phyloP scores from a whole-genome alignment of 2,329 filamentous ascomycete genomes.

The Sarocladium oryzae region DNA sequence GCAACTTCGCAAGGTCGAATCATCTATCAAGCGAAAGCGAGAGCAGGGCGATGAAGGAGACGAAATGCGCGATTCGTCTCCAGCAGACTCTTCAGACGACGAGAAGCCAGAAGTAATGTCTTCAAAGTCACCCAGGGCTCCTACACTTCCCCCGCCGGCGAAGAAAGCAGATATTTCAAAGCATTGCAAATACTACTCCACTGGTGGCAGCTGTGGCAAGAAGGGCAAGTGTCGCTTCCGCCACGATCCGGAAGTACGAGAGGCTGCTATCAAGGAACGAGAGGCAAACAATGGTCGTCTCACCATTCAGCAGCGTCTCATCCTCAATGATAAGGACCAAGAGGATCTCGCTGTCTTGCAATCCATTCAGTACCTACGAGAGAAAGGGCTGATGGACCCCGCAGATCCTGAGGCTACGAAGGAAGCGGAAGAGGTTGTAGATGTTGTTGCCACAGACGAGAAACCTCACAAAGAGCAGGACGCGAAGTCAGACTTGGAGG shows the following conservation, averaged over 20 bases:
- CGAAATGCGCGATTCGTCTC: constrained; percentile 50
- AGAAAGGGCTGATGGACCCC: constrained; percentile 44
- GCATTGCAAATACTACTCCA: constrained; percentile 67
- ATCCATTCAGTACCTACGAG: constrained; percentile 58
- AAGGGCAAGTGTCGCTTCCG: constrained; percentile 71
- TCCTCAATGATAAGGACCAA: constrained; percentile 62
- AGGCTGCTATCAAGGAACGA: constrained; percentile 56
- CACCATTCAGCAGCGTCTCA: constrained; percentile 59
- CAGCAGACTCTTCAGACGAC: constrained; percentile 43
- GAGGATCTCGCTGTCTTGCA: constrained; percentile 60
- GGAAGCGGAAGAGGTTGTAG: neutral
- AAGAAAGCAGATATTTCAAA: constrained; percentile 56
- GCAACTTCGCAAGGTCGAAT: constrained; percentile 64
- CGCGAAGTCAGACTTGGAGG: neutral
- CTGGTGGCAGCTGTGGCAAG: constrained; percentile 62
- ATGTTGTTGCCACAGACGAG: constrained; percentile 4
- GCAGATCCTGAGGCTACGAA: constrained; percentile 15
- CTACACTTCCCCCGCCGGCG: constrained; percentile 37
- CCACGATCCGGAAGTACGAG: constrained; percentile 57
- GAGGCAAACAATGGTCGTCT: constrained; percentile 59
- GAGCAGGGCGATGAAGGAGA: constrained; percentile 62
- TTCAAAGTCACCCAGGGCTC: constrained; percentile 21
- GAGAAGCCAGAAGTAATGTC: constrained; percentile 54
- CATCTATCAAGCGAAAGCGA: constrained; percentile 61
- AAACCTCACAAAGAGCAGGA: constrained; percentile 15